Conservation (phyloP, 306 rosid species). For the Oxytropis ochrocephala region DNA sequence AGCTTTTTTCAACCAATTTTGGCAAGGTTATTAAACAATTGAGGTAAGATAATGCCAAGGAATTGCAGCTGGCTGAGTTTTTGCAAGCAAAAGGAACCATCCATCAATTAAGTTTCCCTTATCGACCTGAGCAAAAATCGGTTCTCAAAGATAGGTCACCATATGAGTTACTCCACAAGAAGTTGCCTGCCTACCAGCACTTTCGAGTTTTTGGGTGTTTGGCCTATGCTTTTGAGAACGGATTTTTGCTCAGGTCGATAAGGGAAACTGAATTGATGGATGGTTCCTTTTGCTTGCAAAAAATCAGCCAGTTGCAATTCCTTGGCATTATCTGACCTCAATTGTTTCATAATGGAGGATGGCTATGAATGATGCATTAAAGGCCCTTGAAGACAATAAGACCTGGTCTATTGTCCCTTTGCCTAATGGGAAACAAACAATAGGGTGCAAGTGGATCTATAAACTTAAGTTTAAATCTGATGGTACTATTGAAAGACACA, state of each 20-base stretch:
- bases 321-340: neutral
- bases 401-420: no score
- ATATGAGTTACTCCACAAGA: neutral
- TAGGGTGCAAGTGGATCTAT: no score
- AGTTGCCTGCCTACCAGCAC: neutral
- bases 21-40: neutral
- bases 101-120: neutral
- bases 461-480: no score
- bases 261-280: neutral
- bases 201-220: neutral
- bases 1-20: neutral
- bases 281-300: neutral
- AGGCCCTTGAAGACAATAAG: no score
- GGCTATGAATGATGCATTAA: no score
- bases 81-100: neutral
- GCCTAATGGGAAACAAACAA: no score
- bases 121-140: neutral
- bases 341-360: neutral
- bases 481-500: no score
- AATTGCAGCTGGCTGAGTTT: neutral
- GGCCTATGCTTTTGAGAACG: neutral
- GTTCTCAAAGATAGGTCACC: neutral
- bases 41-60: neutral
- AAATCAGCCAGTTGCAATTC: neutral
- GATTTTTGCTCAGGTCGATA: neutral